phyloP scores from a whole-genome alignment of 2,329 filamentous ascomycete species.

The Sporothrix euskadiensis region DNA sequence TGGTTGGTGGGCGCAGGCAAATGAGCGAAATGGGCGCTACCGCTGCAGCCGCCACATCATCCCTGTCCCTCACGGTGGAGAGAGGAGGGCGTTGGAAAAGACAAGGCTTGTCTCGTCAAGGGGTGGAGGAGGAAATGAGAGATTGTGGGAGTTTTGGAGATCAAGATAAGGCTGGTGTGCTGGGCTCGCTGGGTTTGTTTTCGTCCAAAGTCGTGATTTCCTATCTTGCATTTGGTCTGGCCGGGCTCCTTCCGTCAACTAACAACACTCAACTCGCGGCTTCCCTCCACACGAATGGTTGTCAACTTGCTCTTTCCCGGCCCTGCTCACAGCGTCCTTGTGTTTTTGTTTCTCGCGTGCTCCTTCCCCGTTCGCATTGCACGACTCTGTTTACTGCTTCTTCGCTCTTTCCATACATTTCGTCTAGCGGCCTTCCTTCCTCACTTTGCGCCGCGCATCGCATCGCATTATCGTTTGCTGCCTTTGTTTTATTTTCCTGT shows the following conservation, averaged over 20 bases:
- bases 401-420: constrained; percentile 2
- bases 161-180: neutral
- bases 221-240: neutral
- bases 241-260: neutral
- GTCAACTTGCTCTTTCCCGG: neutral
- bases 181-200: neutral
- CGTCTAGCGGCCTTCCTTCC: neutral
- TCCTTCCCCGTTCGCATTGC: neutral
- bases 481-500: neutral
- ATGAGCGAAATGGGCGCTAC: neutral
- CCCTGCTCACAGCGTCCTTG: neutral
- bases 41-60: neutral
- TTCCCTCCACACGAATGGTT: neutral
- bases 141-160: neutral
- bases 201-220: neutral
- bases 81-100: neutral
- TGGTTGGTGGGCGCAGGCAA: constrained; percentile 15
- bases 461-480: neutral
- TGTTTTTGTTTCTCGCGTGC: neutral
- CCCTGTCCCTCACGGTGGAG: neutral
- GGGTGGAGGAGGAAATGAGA: neutral
- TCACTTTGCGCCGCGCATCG: neutral
- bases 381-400: neutral
- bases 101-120: constrained; percentile 1
- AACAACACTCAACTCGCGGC: neutral